Evolutionary conservation across 1,284 basidiomycete genomes (phyloP).

Genomic region (Ganoderma lucidum): DNA sequence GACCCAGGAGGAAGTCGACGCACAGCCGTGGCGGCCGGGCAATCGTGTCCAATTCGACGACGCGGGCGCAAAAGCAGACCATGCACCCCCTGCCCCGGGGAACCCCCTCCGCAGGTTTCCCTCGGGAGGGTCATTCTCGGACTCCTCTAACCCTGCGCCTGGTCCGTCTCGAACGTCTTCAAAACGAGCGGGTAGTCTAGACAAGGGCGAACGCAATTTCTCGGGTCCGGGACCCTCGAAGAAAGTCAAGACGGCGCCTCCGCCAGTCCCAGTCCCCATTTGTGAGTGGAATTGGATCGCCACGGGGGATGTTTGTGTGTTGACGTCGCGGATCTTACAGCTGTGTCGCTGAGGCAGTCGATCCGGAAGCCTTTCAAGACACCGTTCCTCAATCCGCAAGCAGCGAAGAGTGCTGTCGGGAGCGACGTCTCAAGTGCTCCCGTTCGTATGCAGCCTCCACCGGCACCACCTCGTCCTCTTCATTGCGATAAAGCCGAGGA

Average conservation of each 20-base stretch:
- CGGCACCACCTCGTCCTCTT: background rate
- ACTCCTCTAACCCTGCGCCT: background rate
- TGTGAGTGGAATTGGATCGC: conserved; percentile 45
- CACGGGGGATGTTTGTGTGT: background rate
- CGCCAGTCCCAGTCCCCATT: conserved; percentile 22
- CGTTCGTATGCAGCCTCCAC: background rate
- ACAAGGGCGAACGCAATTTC: background rate
- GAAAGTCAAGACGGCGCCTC: conserved; percentile 23
- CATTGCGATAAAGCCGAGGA: background rate
- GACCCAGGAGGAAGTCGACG: conserved; percentile 50
- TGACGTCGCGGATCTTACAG: conserved; percentile 36
- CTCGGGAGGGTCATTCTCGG: background rate
- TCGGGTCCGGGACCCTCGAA: conserved; percentile 12
- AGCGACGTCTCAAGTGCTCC: conserved; percentile 13
- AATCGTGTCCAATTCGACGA: conserved; percentile 34
- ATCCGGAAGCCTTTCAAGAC: conserved; percentile 49
- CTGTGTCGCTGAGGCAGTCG: conserved; percentile 61
- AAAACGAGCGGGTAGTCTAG: conserved; percentile 10
- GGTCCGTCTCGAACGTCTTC: background rate
- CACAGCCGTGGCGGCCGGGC: conserved; percentile 40
- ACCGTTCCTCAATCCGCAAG: conserved; percentile 24
- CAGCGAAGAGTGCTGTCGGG: conserved; percentile 17
- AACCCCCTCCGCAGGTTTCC: background rate
- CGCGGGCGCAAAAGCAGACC: conserved; percentile 38
- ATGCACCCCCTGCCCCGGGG: background rate